These are phyloP conservation scores for Pulveroboletus sp. DNA, from an alignment of 768 basidiomycete species.

Conservation along the genomic window DNA sequence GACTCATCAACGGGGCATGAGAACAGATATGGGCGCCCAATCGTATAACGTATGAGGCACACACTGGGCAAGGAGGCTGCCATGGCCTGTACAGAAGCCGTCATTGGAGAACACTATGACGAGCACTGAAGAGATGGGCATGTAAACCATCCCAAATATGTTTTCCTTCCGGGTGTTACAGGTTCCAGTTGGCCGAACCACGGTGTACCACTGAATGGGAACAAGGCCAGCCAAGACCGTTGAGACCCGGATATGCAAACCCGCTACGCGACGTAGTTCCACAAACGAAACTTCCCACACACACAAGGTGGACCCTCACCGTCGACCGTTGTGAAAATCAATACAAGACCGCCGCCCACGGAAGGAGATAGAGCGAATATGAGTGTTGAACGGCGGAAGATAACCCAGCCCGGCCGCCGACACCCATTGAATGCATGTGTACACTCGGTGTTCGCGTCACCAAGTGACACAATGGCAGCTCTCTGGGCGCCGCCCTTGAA, in stretches of 20 bases:
- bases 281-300: not conserved
- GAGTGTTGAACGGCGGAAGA: not conserved
- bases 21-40: not conserved
- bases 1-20: not conserved
- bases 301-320: no score
- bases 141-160: not conserved
- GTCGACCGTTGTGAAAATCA: no score
- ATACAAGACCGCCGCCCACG: not conserved
- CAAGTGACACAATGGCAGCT: not conserved
- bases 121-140: conserved; percentile 35
- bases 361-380: not conserved
- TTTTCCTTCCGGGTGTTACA: not conserved
- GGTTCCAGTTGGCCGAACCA: not conserved
- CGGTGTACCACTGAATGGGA: not conserved
- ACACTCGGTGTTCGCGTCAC: not conserved
- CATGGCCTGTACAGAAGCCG: conserved; percentile 98
- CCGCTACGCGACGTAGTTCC: no score
- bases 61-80: conserved; percentile 91
- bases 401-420: not conserved
- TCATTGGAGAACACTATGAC: conserved; percentile 97
- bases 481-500: not conserved
- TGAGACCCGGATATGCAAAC: no score
- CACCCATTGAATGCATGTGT: not conserved
- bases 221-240: not conserved
- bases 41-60: not conserved